phyloP scores from a whole-genome alignment of 805 yeast genomes.

The Scheffersomyces stipitis region DNA sequence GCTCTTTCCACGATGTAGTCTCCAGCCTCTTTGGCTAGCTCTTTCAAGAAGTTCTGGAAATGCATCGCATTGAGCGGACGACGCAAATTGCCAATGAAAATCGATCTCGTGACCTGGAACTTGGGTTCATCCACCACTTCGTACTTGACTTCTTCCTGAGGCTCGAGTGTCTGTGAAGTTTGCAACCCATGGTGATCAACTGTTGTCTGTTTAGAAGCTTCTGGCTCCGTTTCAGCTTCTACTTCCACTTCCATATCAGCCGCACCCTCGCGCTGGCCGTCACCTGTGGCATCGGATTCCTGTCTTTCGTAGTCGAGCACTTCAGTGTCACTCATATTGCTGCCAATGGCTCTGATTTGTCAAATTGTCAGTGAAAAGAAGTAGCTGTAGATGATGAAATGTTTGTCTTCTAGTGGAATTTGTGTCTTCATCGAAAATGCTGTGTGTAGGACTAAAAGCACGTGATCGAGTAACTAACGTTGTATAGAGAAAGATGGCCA shows the following conservation, averaged over 20 bases:
- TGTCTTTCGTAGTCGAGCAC: constrained; percentile 10
- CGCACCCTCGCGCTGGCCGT: constrained; percentile 1
- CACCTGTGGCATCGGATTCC: neutral
- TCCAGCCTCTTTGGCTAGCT: constrained; percentile 22
- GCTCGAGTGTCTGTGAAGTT: constrained; percentile 10
- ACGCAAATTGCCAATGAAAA: constrained; percentile 44
- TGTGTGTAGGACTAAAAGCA: too few relatives aligned
- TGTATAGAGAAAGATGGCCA: too few relatives aligned
- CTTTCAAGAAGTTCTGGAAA: constrained; percentile 36
- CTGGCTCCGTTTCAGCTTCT: neutral
- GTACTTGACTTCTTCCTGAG: constrained; percentile 33
- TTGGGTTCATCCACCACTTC: constrained; percentile 28
- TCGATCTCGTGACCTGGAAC: constrained; percentile 42
- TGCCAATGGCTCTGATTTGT: neutral
- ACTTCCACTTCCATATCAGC: neutral
- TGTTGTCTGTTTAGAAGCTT: constrained; percentile 2
- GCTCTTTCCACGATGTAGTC: constrained; percentile 38
- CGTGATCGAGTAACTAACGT: too few relatives aligned
- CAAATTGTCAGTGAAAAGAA: too few relatives aligned
- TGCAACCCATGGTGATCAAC: constrained; percentile 20
- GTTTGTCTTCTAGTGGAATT: too few relatives aligned
- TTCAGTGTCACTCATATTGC: constrained; percentile 15
- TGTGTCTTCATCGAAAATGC: too few relatives aligned
- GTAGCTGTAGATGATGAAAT: too few relatives aligned
- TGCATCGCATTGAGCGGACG: constrained; percentile 37